Evolutionary conservation across 805 yeast species (phyloP), one percentile per base, ranked within the genome.

Genomic region (Crinitomyces ghanaensis): DNA sequence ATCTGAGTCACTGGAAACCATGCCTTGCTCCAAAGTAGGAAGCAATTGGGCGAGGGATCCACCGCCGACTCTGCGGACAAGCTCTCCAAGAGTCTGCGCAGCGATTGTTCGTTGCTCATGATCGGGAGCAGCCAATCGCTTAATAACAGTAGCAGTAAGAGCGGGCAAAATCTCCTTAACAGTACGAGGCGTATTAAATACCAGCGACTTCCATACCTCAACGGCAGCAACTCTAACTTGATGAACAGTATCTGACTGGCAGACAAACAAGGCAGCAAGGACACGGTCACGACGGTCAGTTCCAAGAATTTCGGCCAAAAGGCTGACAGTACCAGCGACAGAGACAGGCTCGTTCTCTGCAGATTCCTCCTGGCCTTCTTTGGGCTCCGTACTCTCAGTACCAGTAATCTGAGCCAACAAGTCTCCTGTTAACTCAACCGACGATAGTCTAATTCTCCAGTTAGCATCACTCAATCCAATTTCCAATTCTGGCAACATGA

Each of bases 191-290:
- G 98, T 91, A 54, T 91, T 91, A 30, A 94, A 81, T 33, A 91
- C 96, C 51, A 91, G 65, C 0, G 95, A 84, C 60, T 86, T 86
- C 99, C 99, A 91, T 30, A 91, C 84, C 48, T 91, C 95, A 39
- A 83, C 73, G 8, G 97, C 77, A 17, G 93, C 81, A 43, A 74
- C 74, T 48, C 98, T 76, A 18, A 91, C 99, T 44, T 76, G 67
- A 45, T 83, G 83, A 24, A 91, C 72, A 25, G 76, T 72, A 63
- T 91, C 99, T 9, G 94, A 82, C 56, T 98, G 85, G 57, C 96
- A 86, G 21, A 91, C 75, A 56, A 85, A 91, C 45, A 91, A 63
- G n/a, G 86, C 66, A 1, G 96, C 72, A 46, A 91, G 63, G 25
- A 91, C 69, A 38, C 84, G 73, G 54, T 85, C 93, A 51, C 96